Evolutionary conservation across 345 rosid genomes (phyloP), one percentile per base, ranked within the genome.

Genomic region (Isatis tinctoria): DNA sequence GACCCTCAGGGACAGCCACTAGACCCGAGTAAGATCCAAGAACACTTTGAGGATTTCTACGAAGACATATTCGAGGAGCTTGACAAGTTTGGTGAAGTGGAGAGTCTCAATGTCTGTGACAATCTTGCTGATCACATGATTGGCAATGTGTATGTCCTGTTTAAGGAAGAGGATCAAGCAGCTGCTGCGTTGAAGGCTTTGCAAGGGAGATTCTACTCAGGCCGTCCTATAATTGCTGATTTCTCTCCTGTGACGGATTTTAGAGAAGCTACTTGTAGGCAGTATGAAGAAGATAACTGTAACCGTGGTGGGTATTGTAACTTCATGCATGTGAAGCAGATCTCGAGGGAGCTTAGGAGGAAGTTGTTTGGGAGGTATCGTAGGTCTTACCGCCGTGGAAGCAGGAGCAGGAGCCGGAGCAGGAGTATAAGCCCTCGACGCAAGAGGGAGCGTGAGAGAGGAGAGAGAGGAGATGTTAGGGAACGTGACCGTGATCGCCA

Each of bases 81-180:
- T 37, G 28, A 73, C 78, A 90, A 93, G 84, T 90, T 87, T 52
- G 98, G 98, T 3, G 93, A 89, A 81, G 85, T 93, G 79, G 95
- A 90, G 82, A 79, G 80, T 76, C 91, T 93, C 65, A 87, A 90
- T 63, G 85, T 90, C 45, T 93, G 97, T 41, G 97, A 93, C 51
- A 93, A 90, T 52, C 95, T 90, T 20, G 97, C 93, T 10, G 98
- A 90, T 73, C 98, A 93, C 77, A 90, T 93, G 98, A 87, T 90
- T 47, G 97, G 96, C 7, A 90, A 88, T 59, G 97, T 93, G 0
- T 93, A 93, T 70, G 96, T 88, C 18, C 90, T 81, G 79, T 93
- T 93, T 72, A 85, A 79, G 66, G 93, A 93, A 61, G 98, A 93
- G 76, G 98, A 93, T 6, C 93, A 93, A 28, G 98, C 98, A 0